Evolutionary conservation across 2,329 filamentous ascomycete species (phyloP).

Genomic region (Arthrobotrys conoides): DNA sequence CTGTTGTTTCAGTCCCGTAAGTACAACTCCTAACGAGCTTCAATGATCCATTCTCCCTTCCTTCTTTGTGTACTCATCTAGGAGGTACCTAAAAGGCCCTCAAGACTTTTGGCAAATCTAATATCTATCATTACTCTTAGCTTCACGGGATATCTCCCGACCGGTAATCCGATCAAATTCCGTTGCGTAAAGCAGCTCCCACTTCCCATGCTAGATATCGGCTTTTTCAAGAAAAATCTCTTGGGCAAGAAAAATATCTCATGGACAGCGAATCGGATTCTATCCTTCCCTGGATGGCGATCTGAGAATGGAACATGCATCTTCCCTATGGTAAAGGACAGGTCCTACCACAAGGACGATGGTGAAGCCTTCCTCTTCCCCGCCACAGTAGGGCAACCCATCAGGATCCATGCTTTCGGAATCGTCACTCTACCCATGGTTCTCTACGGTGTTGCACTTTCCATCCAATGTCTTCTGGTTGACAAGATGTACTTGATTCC

Average conservation of each 20-base stretch:
- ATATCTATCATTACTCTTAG: neutral
- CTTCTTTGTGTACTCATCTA: too few relatives aligned
- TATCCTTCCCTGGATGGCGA: constrained; percentile 1
- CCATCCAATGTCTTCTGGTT: constrained; percentile 7
- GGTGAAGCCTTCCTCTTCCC: neutral
- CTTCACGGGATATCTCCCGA: constrained; percentile 15
- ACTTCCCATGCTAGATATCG: neutral
- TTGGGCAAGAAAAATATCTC: neutral
- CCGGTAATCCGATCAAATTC: neutral
- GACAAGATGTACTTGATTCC: constrained; percentile 13
- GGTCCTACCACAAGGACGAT: neutral
- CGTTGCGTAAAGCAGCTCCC: constrained; percentile 5
- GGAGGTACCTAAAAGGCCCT: too few relatives aligned
- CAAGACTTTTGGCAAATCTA: neutral
- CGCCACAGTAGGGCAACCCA: neutral
- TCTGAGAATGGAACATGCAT: neutral
- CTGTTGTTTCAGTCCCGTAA: neutral
- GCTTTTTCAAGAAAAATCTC: neutral
- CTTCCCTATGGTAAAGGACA: neutral
- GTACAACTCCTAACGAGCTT: neutral
- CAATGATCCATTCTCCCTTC: too few relatives aligned
- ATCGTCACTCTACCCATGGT: neutral
- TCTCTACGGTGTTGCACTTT: neutral
- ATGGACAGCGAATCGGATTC: neutral
- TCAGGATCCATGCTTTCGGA: constrained; percentile 2